Conservation (phyloP, 345 rosid species). For the Barbarea vulgaris region DNA sequence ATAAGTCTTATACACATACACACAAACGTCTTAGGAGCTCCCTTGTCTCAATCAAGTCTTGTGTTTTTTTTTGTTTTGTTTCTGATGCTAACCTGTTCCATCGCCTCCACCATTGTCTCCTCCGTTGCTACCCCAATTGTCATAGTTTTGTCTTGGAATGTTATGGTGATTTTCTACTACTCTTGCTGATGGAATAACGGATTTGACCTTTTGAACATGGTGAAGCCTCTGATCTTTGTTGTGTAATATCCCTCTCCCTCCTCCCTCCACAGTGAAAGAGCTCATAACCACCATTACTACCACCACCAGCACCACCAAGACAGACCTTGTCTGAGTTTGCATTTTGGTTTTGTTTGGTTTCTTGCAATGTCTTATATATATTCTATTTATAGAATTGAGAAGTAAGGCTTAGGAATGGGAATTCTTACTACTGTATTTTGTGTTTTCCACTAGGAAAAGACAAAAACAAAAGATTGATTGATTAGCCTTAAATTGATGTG, state of each 20-base stretch:
- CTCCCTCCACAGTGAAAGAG: constrained; percentile 34
- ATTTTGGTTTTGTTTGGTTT: constrained; percentile 27
- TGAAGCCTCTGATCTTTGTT: constrained; percentile 24
- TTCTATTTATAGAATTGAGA: constrained; percentile 24
- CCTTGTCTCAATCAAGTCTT: constrained; percentile 13
- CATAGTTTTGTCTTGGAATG: constrained; percentile 55
- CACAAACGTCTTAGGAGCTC: constrained; percentile 12
- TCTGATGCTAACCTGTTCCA: constrained; percentile 32
- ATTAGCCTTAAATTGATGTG: constrained; percentile 25
- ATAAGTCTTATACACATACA: background rate
- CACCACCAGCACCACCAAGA: constrained; percentile 24
- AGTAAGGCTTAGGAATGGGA: background rate
- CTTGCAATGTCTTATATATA: constrained; percentile 11
- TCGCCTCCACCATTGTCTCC: constrained; percentile 34
- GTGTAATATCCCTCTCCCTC: constrained; percentile 28
- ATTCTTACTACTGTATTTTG: constrained; percentile 14
- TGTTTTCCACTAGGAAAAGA: constrained; percentile 35
- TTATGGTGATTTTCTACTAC: constrained; percentile 51
- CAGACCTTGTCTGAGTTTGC: constrained; percentile 21
- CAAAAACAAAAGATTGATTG: constrained; percentile 35
- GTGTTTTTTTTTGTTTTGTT: background rate
- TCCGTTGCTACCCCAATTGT: constrained; percentile 37
- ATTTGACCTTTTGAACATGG: constrained; percentile 21
- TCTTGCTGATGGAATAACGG: constrained; percentile 32
- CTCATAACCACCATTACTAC: constrained; percentile 20